Evolutionary conservation across 1,284 basidiomycete species (phyloP).

Genomic region (Cryptococcus maquisensis): DNA sequence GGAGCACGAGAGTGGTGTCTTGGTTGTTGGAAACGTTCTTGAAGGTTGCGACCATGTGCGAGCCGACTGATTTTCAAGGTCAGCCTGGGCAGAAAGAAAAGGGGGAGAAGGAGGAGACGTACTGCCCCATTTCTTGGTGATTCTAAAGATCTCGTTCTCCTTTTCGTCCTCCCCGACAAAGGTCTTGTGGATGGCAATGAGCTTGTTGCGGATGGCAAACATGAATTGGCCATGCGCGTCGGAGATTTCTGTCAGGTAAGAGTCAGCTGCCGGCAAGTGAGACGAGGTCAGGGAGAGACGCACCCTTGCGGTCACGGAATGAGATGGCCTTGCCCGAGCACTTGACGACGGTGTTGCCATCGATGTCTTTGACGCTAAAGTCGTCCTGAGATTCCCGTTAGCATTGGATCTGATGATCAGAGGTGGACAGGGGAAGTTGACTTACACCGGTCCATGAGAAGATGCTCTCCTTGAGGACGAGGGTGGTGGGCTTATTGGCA

Average conservation of each 20-base stretch:
- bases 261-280: not conserved
- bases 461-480: conserved; percentile 43
- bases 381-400: conserved; percentile 25
- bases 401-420: not conserved
- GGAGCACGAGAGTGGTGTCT: conserved; percentile 26
- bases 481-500: conserved; percentile 30
- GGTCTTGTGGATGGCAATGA: conserved; percentile 31
- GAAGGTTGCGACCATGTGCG: conserved; percentile 43
- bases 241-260: conserved; percentile 20
- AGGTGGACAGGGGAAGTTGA: not conserved
- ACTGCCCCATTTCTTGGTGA: conserved; percentile 38
- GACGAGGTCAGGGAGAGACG: not conserved
- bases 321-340: conserved; percentile 37
- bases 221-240: conserved; percentile 34
- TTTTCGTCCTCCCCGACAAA: conserved; percentile 31
- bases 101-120: not conserved
- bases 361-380: conserved; percentile 39
- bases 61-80: conserved; percentile 22
- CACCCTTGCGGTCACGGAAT: conserved; percentile 43
- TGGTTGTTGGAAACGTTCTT: conserved; percentile 28
- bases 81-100: not conserved
- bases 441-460: conserved; percentile 42
- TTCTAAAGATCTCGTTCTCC: conserved; percentile 35
- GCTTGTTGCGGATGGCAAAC: conserved; percentile 37
- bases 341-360: conserved; percentile 30